Base-by-base conservation (phyloP, 2,329 filamentous ascomycete species). In the Phaeosphaeria sp. region DNA sequence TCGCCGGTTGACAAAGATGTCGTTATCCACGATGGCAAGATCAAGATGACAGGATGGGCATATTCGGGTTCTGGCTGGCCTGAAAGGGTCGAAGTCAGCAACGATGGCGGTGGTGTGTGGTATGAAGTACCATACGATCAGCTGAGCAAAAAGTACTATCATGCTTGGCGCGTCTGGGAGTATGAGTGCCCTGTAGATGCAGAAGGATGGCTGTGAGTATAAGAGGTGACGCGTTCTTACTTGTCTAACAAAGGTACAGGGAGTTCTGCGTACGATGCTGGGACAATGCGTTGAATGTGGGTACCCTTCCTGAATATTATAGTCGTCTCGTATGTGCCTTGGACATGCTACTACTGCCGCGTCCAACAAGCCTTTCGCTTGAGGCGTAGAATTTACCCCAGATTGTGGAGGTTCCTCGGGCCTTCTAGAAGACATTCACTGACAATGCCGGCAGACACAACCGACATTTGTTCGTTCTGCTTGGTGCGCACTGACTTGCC, bases 131-230 rank as follows among this genome's bases (percentile, higher is more conserved):
- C 87, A 0, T 76, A 77, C 0, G 82, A 87, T 49, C 86, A 88
- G 1, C 59, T 91, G 59, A 86, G 83, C 2, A 81, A 80, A 61
- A 91, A 91, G 74, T 83, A 86, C 49, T 86, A 82, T 48, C 86
- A 84, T 66, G 83, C 86, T 0, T 91, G 89, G 89, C 77, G 89
- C 13, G 82, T 81, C 0, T 91, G 89, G 89, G 79, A 85, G 55
- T 81, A 83, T 1, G 84, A 88, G 1, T 66, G 91, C 0, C 88
- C 89, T 0, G 85, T 86, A 25, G 80, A 82, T 60, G 77, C 76
- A 2, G 80, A 82, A 59, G 80, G 80, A 5, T 82, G 79, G 80
- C 56, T 82, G 53, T 66, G 51, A 60, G 63, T 57, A 24, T 44
- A 22, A 4, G 11, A 5, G 11, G 13, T 9, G 6, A 6, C 20